Base-by-base conservation (phyloP, 176 grass and related monocot genomes). In the Melocanna baccifera region DNA sequence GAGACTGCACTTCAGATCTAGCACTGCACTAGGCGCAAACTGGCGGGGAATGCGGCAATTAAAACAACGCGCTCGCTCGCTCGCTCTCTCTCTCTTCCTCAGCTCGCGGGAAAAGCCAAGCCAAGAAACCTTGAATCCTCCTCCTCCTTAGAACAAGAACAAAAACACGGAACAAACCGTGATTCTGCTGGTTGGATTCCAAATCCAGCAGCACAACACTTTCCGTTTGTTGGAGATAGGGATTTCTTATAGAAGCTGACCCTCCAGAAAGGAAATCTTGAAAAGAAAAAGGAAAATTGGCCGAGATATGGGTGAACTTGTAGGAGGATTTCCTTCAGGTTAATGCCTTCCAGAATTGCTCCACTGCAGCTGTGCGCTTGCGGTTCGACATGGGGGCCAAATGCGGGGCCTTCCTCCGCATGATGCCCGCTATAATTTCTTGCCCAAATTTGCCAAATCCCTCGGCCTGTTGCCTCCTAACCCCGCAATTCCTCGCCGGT, bases 101-200 rank as follows among this genome's bases (percentile, higher is more conserved):
- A 63, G 62, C 59, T 83, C 80, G 84, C 74, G 74, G 89, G 89
- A 87, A 87, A 90, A 30, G 32, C 50, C 77, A 43, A 72, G 34
- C 43, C 53, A 23, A 46, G 14, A 68, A 58, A 37, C 25, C 74
- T 69, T 42, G 66, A 82, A 45, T 51, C 67, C 59, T 26, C 69
- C 25, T 25, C 62, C 34, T 25, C 63, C 32, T 6, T 7, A 9
- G 70, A 81, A 18, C 48, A 76, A 36, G 71, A 81, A 30, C 73
- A 71, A 36, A 79, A 30, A 16, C 47, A 34, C 45, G 14, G 73
- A 84, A 36, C n/a, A 53, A 51, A 75, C 61, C 3, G 79, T 61
- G 81, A 75, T 58, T 46, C 40, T 42, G 19, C 67, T 68, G 69
- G 45, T 46, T 65, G 46, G 45, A 77, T 67, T 77, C 83, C 59